Conservation (phyloP, 345 rosid species). For the Microthlaspi erraticum region DNA sequence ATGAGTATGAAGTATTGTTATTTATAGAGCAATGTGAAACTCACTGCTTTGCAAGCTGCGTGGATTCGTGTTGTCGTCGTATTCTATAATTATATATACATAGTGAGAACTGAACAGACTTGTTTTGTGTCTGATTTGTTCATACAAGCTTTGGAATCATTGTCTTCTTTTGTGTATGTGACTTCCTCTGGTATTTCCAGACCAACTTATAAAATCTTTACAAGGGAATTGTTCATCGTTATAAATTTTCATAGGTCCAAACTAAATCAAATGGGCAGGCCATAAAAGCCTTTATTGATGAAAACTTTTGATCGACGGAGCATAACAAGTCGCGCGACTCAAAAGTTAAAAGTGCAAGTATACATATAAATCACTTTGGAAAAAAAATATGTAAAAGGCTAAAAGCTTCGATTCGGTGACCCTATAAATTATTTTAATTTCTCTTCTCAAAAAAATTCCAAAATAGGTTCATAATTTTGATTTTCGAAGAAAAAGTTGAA, state of each 20-base stretch:
- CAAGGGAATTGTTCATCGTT: background rate
- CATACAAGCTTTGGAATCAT: constrained; percentile 30
- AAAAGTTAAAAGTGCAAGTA: no score
- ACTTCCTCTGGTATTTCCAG: background rate
- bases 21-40: constrained; percentile 41
- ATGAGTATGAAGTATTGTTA: constrained; percentile 24
- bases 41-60: constrained; percentile 35
- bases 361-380: no score
- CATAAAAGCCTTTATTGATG: no score
- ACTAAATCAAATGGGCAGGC: background rate
- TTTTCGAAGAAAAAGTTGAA: no score
- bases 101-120: constrained; percentile 27
- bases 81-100: constrained; percentile 17
- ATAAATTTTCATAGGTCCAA: background rate
- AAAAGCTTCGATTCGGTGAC: no score
- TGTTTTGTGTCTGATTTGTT: constrained; percentile 27
- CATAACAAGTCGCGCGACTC: no score
- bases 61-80: constrained; percentile 33
- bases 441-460: no score
- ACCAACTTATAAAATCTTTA: background rate
- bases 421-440: no score
- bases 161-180: constrained; percentile 11
- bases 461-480: no score
- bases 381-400: no score
- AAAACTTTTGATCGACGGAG: no score